A percentile compares a stretch with the other conserved stretches of the same genome.
Evolutionary conservation across 352 stramenopile species (phyloP).

Genomic region (Phytophthora macrochlamydospora): DNA sequence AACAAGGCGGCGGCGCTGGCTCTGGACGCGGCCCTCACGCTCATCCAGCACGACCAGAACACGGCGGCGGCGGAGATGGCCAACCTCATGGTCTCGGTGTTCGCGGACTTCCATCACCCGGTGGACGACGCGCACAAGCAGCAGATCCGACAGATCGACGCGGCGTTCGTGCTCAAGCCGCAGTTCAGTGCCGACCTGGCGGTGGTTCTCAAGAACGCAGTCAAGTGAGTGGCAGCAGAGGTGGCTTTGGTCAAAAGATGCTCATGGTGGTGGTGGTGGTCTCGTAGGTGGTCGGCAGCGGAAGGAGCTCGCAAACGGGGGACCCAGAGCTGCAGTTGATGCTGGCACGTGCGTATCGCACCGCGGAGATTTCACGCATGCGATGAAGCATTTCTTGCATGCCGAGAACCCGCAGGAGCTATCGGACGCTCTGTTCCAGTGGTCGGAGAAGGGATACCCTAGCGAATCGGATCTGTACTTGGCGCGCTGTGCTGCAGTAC

Average conservation of each 20-base stretch:
- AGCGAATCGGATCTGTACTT: constrained; percentile 87
- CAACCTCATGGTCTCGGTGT: constrained; percentile 79
- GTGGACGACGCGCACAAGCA: constrained; percentile 79
- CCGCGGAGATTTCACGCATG: constrained; percentile 62
- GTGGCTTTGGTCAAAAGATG: constrained; percentile 1
- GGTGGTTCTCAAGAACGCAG: constrained; percentile 75
- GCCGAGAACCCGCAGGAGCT: constrained; percentile 76
- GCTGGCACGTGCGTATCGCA: constrained; percentile 58
- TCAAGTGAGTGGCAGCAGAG: constrained; percentile 55
- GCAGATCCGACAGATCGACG: constrained; percentile 66
- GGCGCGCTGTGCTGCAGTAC: constrained; percentile 79
- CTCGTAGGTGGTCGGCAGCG: constrained; percentile 61
- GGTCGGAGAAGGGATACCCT: constrained; percentile 72
- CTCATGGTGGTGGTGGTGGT: background rate
- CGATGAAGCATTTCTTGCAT: constrained; percentile 83
- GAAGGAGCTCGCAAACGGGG: constrained; percentile 73
- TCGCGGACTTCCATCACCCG: constrained; percentile 65
- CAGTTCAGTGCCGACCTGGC: constrained; percentile 74
- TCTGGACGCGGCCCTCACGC: constrained; percentile 63
- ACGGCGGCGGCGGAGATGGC: constrained; percentile 82
- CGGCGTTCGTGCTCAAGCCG: constrained; percentile 64
- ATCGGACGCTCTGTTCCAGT: constrained; percentile 72
- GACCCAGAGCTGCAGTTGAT: constrained; percentile 80
- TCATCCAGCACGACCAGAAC: constrained; percentile 77
- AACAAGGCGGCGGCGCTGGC: constrained; percentile 68